phyloP scores from a whole-genome alignment of 345 rosid species.

The Citrus mangshanensis region DNA sequence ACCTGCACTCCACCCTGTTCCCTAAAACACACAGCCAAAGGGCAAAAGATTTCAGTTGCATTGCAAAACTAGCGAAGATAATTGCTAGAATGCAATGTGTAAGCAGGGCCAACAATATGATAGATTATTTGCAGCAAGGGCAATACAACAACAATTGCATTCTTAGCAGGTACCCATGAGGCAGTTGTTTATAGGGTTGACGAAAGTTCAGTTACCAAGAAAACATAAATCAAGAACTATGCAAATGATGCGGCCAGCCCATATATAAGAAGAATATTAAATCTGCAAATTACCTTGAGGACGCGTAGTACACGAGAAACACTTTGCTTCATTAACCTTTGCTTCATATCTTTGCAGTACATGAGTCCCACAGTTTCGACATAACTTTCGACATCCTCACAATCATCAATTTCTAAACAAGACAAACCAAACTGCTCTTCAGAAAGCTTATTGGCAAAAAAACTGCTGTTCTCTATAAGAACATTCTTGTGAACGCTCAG shows the following conservation, averaged over 20 bases:
- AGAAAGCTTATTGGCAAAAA: constrained; percentile 65
- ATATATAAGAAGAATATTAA: constrained; percentile 2
- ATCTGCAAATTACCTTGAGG: constrained; percentile 63
- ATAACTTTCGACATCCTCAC: constrained; percentile 88
- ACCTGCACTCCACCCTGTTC: background rate
- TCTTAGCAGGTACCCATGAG: background rate
- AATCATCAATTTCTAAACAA: constrained; percentile 75
- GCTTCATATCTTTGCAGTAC: constrained; percentile 98
- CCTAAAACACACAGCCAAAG: background rate
- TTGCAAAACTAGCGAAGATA: background rate
- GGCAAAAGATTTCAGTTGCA: background rate
- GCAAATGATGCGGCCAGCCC: constrained; percentile 11
- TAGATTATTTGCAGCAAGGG: background rate
- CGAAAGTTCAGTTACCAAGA: background rate
- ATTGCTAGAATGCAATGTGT: background rate
- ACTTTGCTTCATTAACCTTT: constrained; percentile 82
- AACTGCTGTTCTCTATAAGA: constrained; percentile 63
- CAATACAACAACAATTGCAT: background rate
- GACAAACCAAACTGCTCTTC: constrained; percentile 52
- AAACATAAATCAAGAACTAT: background rate
- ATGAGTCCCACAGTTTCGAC: constrained; percentile 93
- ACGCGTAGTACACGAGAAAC: constrained; percentile 81
- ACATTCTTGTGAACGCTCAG: constrained; percentile 81
- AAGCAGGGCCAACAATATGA: background rate
- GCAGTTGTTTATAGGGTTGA: background rate